phyloP scores from a whole-genome alignment of 202 grass and related monocot species.

The Bolboschoenoplectus hybrid region DNA sequence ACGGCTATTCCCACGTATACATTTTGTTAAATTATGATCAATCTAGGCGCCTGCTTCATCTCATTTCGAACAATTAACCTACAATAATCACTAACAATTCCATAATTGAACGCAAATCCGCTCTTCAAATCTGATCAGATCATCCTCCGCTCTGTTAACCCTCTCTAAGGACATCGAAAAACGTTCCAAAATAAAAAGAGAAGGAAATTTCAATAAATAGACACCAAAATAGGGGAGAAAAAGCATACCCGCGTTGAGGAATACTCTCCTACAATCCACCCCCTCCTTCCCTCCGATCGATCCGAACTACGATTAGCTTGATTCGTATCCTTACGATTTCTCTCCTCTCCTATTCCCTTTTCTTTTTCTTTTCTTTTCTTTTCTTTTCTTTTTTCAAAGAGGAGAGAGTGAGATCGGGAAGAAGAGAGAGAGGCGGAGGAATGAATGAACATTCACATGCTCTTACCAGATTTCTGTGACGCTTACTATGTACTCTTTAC shows the following conservation, averaged over 20 bases:
- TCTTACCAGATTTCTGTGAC: background rate
- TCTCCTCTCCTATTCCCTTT: background rate
- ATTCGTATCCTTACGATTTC: background rate
- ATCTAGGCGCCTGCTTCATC: background rate
- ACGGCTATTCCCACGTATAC: background rate
- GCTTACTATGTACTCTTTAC: too few species aligned
- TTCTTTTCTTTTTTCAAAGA: too few species aligned
- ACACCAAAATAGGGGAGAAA: background rate
- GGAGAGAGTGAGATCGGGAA: slow-evolving; percentile 14
- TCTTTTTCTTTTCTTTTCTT: background rate
- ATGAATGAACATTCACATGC: background rate
- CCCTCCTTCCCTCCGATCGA: background rate
- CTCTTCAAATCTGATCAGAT: background rate
- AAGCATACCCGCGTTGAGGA: background rate
- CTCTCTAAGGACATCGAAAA: background rate
- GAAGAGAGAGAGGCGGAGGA: slow-evolving; percentile 2
- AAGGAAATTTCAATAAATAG: background rate
- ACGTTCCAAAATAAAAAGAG: background rate
- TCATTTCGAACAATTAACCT: background rate
- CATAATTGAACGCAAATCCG: background rate
- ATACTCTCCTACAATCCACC: background rate
- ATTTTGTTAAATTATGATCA: background rate
- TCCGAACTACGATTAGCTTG: background rate
- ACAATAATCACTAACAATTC: background rate
- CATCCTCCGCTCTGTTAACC: background rate